Evolutionary conservation across 108 stramenopile genomes (phyloP), one percentile per base, ranked within the genome.

Genomic region (Bacterosira constricta): DNA sequence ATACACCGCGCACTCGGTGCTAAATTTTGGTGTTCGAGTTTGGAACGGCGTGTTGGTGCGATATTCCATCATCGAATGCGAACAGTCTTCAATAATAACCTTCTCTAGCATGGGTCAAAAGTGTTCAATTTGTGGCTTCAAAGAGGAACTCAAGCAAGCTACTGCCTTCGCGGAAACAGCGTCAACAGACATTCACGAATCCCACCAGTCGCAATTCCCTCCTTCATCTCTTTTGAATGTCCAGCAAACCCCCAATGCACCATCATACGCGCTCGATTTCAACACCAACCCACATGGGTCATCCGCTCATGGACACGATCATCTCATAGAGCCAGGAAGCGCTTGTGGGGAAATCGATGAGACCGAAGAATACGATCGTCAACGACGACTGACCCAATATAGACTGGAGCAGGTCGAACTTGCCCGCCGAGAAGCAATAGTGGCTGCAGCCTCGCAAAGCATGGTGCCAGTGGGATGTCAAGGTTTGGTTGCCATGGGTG

Each of bases 371-470:
- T 56, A 57, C 41, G 75, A 77, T 27, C 66, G 61, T 6, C 56
- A 77, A 46, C 38, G 63, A 63, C 66, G 54, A 59, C 62, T 77
- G 25, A 60, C 53, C 38, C 76, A 69, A 41, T 69, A 56, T 47
- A 57, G 66, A 57, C 35, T 49, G 25, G 76, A 77, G 57, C 76
- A 77, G 63, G 67, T 61, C 30, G 76, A 77, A 52, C 54, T 77
- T 20, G 61, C 76, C 34, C 60, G 76, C 12, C 25, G 76, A 56
- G 76, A 77, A 64, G 44, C 76, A 11, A 77, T 77, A n/a, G 76
- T 77, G 8, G 63, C 58, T 35, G 29, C 61, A 44, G 76, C 76
- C 0, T 63, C 67, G 6, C 61, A 69, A 38, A 52, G 49, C 46
- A 77, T 77, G 76, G 49, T 77, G 3, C 62, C 76, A 15, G 76